These are phyloP conservation scores for Kernera saxatilis DNA, from an alignment of 345 rosid species.

Conservation along the genomic window DNA sequence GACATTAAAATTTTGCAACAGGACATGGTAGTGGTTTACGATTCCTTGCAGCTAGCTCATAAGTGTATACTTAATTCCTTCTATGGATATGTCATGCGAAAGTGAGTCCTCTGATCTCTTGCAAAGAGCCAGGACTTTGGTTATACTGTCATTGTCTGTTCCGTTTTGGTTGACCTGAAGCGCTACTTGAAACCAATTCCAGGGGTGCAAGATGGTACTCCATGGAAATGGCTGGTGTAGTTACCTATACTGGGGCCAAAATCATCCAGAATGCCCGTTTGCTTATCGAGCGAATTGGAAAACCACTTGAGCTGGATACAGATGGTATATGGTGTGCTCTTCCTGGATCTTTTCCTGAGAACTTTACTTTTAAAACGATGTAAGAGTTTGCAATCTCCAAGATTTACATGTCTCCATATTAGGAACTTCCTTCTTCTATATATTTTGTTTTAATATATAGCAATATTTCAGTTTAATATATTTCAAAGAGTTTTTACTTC, in stretches of 20 bases:
- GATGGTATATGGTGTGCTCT: constrained; percentile 99
- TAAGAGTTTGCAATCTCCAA: constrained; percentile 38
- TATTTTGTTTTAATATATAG: background rate
- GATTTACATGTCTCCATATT: background rate
- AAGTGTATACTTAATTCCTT: constrained; percentile 95
- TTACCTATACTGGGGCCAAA: constrained; percentile 98
- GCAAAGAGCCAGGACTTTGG: constrained; percentile 5
- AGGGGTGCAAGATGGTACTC: constrained; percentile 99
- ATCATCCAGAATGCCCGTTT: constrained; percentile 94
- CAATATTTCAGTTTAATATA: background rate
- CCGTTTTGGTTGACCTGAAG: constrained; percentile 19
- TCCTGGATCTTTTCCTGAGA: constrained; percentile 96
- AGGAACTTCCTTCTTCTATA: background rate
- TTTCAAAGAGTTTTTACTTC: background rate
- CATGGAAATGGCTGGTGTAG: constrained; percentile 99
- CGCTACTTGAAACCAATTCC: constrained; percentile 21
- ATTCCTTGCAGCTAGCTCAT: constrained; percentile 97
- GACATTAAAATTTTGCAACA: constrained; percentile 36
- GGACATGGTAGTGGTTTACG: constrained; percentile 98
- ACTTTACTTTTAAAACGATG: constrained; percentile 85
- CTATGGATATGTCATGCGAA: constrained; percentile 99
- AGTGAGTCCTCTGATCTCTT: constrained; percentile 48
- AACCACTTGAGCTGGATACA: constrained; percentile 96
- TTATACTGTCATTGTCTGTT: constrained; percentile 6
- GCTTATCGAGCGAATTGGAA: constrained; percentile 92